phyloP scores from a whole-genome alignment of 768 basidiomycete genomes.

The Mycena metata region DNA sequence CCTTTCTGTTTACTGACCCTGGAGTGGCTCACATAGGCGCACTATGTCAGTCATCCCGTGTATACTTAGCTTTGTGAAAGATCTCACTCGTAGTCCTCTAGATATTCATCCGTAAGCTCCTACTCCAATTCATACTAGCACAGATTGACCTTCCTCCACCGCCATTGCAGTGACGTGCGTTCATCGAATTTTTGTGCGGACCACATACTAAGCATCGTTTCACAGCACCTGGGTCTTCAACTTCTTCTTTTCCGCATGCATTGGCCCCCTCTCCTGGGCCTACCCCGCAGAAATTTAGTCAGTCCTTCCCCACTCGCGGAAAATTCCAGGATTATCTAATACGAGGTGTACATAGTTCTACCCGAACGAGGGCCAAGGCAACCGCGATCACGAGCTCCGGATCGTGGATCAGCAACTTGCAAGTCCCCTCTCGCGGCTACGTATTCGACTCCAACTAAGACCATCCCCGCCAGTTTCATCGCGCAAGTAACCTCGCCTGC shows the following conservation, averaged over 20 bases:
- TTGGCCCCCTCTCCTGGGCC: slow-evolving; percentile 62
- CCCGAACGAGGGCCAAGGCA: slow-evolving; percentile 58
- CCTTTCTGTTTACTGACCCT: not conserved
- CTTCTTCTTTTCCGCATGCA: slow-evolving; percentile 61
- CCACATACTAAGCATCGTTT: not conserved
- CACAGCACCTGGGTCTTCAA: slow-evolving; percentile 61
- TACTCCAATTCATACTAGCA: not conserved
- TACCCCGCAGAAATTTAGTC: slow-evolving; percentile 59
- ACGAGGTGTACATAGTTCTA: slow-evolving; percentile 44
- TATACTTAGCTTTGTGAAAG: not conserved
- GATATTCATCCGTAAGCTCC: slow-evolving; percentile 57
- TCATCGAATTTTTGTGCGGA: not conserved
- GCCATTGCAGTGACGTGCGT: slow-evolving; percentile 43
- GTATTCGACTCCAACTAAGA: not conserved
- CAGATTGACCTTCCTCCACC: not conserved
- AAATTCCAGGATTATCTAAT: not conserved
- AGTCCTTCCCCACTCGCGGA: not conserved
- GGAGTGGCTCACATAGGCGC: slow-evolving; percentile 44
- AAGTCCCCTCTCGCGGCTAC: slow-evolving; percentile 8
- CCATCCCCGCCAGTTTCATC: slow-evolving; percentile 50
- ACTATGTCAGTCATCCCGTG: slow-evolving; percentile 49
- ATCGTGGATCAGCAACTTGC: slow-evolving; percentile 63
- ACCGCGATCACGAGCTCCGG: slow-evolving; percentile 60
- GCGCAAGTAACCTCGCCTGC: slow-evolving; percentile 60
- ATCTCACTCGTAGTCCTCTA: slow-evolving; percentile 22